Evolutionary conservation across 208 protist species (phyloP), one percentile per base, ranked within the genome.

Genomic region (Zelonia costaricensis): DNA sequence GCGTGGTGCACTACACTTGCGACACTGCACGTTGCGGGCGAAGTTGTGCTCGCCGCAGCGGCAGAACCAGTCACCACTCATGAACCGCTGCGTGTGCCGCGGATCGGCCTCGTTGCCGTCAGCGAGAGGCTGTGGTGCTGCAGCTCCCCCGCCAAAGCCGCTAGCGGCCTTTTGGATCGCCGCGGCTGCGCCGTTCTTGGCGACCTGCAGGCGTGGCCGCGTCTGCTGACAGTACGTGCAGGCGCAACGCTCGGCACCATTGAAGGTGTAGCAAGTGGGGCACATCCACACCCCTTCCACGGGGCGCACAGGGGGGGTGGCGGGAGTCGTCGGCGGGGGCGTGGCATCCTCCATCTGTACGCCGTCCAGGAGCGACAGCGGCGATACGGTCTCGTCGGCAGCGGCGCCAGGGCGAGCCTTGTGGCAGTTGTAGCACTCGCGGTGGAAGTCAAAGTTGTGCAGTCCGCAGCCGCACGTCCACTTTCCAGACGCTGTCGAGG

Each of bases 401-500:
- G 40, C 22, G 12, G 13, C 3, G 10, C 49, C 61, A 7, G 52
- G 16, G 13, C 71, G 77, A 15, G 49, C 15, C 6, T 45, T 28
- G 31, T 80, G 69, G 58, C 87, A 93, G 39, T 83, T 72, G 67
- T 91, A 91, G 56, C 87, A 93, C 33, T 65, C 43, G 5, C 35
- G 23, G 10, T 84, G 80, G 30, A 85, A 91, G 10, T 67, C 60
- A 52, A 82, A 91, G 55, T 93, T 93, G 22, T 49, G 58, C 48
- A 93, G 87, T 7, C 87, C 87, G 61, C 87, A 93, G 7, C 53
- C 25, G 54, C 87, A 93, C 23, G 47, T 73, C 84, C 87, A 93
- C 36, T 80, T 61, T 38, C 51, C 40, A 6, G 51, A 9, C 13
- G 33, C 60, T 2, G 38, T 25, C 13, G 60, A 12, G n/a, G 38